Evolutionary conservation across 352 stramenopile species (phyloP), one percentile per base, ranked within the genome.

Genomic region (Thalassiosira mediterranea): DNA sequence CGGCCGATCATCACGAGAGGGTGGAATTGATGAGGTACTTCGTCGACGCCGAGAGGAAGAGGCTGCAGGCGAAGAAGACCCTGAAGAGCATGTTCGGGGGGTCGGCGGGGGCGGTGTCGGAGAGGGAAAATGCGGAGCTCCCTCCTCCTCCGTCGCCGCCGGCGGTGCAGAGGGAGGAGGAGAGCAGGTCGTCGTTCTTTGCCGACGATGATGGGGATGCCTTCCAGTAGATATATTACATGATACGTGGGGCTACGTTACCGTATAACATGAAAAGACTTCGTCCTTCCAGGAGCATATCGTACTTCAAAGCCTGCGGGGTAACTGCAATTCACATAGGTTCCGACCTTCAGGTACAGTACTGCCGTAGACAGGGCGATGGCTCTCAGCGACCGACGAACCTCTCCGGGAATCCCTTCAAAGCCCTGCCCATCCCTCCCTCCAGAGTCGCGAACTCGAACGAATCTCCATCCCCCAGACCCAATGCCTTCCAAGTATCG

Each of bases 11-110:
- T 72, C 48, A 61, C 17, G 78, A 65, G 17, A 40, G 86, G 52
- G 72, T 86, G 23, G 74, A 84, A 26, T 76, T 92, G 19, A 51
- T 92, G 42, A 62, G 60, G 40, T 88, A 84, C 42, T 90, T 92
- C 53, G 82, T 92, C 42, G 69, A 90, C 42, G 72, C 83, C 2
- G 86, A 92, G 68, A 82, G 68, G 25, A 84, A 81, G 61, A 42
- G 86, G 32, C 54, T 92, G 19, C 54, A 76, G 10, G 84, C 86
- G 4, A 90, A 88, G 49, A 90, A 88, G 61, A 84, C 53, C 25
- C 52, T 92, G 29, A 63, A 81, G 63, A 76, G 70, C 61, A 77
- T 92, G 49, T 92, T 92, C 76, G 58, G 46, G 13, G 53, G 42
- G 10, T 31, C 21, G 29, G 53, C 48, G 13, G 53, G 60, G 40